Evolutionary conservation across 2,329 filamentous ascomycete genomes (phyloP).

Genomic region (Hypocreales sp.): DNA sequence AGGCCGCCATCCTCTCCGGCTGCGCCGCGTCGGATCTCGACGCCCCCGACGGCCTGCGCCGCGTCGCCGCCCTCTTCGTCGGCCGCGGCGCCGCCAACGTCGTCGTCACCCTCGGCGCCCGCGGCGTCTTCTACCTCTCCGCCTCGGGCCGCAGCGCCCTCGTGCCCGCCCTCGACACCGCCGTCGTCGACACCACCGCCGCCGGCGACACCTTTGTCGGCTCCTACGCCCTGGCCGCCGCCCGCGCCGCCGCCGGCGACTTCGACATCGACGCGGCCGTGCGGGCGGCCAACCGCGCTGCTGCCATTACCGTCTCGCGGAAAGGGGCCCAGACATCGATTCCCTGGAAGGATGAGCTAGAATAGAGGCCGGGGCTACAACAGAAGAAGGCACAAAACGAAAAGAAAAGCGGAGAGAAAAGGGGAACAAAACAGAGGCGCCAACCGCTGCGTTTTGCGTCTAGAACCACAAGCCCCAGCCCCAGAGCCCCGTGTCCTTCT

Average conservation of each 20-base stretch:
- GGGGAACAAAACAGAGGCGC: slow-evolving; percentile 1
- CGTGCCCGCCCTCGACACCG: slow-evolving; percentile 50
- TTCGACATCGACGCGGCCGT: slow-evolving; percentile 43
- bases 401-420: slow-evolving; percentile 4
- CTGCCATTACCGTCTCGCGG: slow-evolving; percentile 24
- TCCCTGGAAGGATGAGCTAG: slow-evolving; percentile 26
- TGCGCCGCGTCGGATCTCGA: slow-evolving; percentile 33
- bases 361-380: slow-evolving; percentile 7
- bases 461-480: slow-evolving; percentile 15
- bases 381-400: slow-evolving; percentile 6
- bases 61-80: slow-evolving; percentile 46
- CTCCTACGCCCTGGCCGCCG: slow-evolving; percentile 63
- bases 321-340: slow-evolving; percentile 28
- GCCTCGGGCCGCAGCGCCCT: slow-evolving; percentile 24
- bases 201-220: slow-evolving; percentile 93
- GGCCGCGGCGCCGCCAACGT: slow-evolving; percentile 56
- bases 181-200: slow-evolving; percentile 81
- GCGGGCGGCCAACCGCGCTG: slow-evolving; percentile 34
- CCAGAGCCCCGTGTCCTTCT: slow-evolving; percentile 11
- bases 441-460: background rate
- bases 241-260: slow-evolving; percentile 21
- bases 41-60: slow-evolving; percentile 23
- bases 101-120: slow-evolving; percentile 69
- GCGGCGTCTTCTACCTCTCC: slow-evolving; percentile 57
- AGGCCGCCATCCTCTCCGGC: slow-evolving; percentile 59